A percentile compares a stretch with the other conserved stretches of the same genome.
Conservation (phyloP, 2,329 filamentous ascomycete genomes). For the Epichloe uncinata region DNA sequence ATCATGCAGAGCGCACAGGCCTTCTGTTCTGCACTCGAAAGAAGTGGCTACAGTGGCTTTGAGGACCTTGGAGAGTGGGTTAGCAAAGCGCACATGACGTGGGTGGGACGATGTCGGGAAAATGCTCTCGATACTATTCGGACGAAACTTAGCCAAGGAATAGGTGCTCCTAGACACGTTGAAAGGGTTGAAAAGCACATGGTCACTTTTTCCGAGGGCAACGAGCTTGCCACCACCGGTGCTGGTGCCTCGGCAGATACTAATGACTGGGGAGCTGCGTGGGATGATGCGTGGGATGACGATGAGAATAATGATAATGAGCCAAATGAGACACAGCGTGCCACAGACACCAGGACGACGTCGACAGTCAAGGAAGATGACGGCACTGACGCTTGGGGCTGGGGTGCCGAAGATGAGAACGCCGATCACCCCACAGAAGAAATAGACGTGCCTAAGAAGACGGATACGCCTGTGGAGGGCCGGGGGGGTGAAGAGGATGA, state of each 20-base stretch:
- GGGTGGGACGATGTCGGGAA: constrained; percentile 76
- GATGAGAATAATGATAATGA: constrained; percentile 36
- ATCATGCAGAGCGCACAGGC: constrained; percentile 49
- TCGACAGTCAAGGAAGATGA: constrained; percentile 22
- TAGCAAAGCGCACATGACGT: constrained; percentile 63
- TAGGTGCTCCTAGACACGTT: constrained; percentile 55
- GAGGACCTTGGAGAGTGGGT: constrained; percentile 66
- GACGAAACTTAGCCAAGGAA: constrained; percentile 49
- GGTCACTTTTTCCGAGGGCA: constrained; percentile 53
- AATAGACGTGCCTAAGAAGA: constrained; percentile 1
- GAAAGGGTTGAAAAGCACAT: constrained; percentile 78
- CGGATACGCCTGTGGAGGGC: constrained; percentile 3
- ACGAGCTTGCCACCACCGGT: constrained; percentile 45
- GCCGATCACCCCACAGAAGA: constrained; percentile 12
- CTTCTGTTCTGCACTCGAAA: constrained; percentile 52
- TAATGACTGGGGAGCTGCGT: constrained; percentile 61
- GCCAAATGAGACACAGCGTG: constrained; percentile 10
- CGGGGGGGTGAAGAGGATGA: not conserved
- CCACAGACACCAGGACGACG: constrained; percentile 7
- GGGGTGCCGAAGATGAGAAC: constrained; percentile 49
- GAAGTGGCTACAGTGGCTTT: constrained; percentile 48
- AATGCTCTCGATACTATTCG: constrained; percentile 64
- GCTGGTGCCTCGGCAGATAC: constrained; percentile 29
- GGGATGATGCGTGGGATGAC: constrained; percentile 71
- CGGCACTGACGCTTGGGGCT: constrained; percentile 64